These are phyloP conservation scores for Leptomonas pyrrhocoris DNA, from an alignment of 208 protist genomes.

Conservation along the genomic window DNA sequence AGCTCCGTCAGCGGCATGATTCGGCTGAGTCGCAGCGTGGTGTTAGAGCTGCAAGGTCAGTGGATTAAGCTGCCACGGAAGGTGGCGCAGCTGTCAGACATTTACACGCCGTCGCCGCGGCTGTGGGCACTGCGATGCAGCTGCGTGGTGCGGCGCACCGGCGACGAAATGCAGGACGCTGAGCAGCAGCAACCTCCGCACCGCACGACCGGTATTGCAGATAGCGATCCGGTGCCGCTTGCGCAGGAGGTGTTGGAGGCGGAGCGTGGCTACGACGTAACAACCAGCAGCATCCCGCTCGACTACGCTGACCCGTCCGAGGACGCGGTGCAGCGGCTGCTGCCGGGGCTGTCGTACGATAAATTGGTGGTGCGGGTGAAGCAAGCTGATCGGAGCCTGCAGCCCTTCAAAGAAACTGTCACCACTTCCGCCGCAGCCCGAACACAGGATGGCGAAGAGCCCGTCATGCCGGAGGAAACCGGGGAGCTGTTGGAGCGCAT, in stretches of 20 bases:
- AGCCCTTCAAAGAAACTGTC: slow-evolving; percentile 35
- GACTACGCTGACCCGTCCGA: slow-evolving; percentile 53
- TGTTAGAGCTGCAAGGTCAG: slow-evolving; percentile 58
- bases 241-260: slow-evolving; percentile 28
- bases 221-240: neutral
- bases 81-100: slow-evolving; percentile 16
- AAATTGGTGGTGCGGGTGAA: slow-evolving; percentile 32
- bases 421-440: slow-evolving; percentile 2
- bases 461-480: slow-evolving; percentile 18
- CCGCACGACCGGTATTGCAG: neutral
- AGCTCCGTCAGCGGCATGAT: slow-evolving; percentile 47
- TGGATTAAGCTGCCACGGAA: slow-evolving; percentile 59
- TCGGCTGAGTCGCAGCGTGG: slow-evolving; percentile 39
- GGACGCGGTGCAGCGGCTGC: slow-evolving; percentile 28
- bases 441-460: neutral
- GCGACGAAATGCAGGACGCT: neutral
- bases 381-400: slow-evolving; percentile 20
- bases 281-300: slow-evolving; percentile 34
- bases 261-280: slow-evolving; percentile 27
- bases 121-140: slow-evolving; percentile 70
- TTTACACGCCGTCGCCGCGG: slow-evolving; percentile 55
- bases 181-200: neutral
- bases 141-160: slow-evolving; percentile 36
- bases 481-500: slow-evolving; percentile 25
- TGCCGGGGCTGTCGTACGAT: slow-evolving; percentile 43